Base-by-base conservation (phyloP, 805 yeast species). In the Barnettozyma sucrosica region DNA sequence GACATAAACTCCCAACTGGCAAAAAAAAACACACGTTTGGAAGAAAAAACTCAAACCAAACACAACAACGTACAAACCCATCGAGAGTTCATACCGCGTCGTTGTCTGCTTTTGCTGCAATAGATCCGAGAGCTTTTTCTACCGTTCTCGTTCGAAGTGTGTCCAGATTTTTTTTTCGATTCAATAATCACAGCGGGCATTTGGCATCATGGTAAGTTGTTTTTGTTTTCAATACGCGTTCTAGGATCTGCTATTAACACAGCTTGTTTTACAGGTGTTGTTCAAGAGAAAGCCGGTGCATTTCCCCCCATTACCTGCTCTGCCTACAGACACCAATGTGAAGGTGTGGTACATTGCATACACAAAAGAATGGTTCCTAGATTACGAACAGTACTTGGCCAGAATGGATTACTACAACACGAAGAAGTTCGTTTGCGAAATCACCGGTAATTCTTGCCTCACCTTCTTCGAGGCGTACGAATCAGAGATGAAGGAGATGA, bases 361-460 rank as follows among this genome's bases (percentile, higher is more conserved):
- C 55, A 93, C 98, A 1, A 83, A 82, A 45, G 99, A 92, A 69
- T 92, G 95, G 89, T 93, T 89, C 64, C 55, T 70, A 13, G 70
- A 72, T 6, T 92, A 93, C 64, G 87, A 84, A 46, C 89, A 82
- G 9, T 92, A 88, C 58, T 68, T 93, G 43, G 67, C 67, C 20
- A 68, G 92, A 47, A 67, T 85, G 71, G 89, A 85, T 63, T 85
- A 83, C 65, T 86, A 85, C 64, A 75, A 75, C 50, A 73, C 77
- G 44, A 81, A 80, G 55, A 86, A 88, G 63, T 93, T 93, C 67
- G 93, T 89, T 11, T 93, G 98, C 69, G 99, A 93, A 66, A 85
- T 92, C 43, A 88, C 97, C 0, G 99, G 99, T 13, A 87, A 89
- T 58, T 84, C 97, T 16, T 85, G 95, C 58, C 74, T 92, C 49